These are phyloP conservation scores for Syncephalastrum sp. DNA, from an alignment of 371 early-diverging fungal genomes.

Conservation along the genomic window DNA sequence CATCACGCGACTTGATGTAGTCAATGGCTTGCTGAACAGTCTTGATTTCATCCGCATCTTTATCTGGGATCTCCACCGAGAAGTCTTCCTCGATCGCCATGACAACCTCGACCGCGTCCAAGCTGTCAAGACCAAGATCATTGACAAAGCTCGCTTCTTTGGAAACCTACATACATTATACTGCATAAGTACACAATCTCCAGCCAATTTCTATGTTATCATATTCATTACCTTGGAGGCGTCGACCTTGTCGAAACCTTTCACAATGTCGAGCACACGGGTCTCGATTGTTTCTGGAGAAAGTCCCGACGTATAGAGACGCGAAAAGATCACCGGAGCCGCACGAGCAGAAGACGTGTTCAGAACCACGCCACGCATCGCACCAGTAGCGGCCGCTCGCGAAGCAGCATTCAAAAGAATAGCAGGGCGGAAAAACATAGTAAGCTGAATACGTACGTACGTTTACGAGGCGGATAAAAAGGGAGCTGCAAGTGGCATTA, in stretches of 20 bases:
- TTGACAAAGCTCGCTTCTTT: constrained; percentile 81
- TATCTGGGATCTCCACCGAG: constrained; percentile 94
- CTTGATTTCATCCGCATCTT: constrained; percentile 93
- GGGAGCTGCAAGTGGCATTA: too few species aligned
- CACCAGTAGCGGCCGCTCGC: constrained; percentile 29
- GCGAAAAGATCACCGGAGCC: constrained; percentile 28
- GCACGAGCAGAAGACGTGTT: constrained; percentile 25
- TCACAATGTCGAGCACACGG: constrained; percentile 81
- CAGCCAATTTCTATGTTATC: too few species aligned
- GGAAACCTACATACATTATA: constrained; percentile 59
- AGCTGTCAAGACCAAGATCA: constrained; percentile 92
- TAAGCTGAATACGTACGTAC: too few species aligned
- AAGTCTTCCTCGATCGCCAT: constrained; percentile 99
- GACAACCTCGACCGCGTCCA: constrained; percentile 96
- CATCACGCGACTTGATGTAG: constrained; percentile 70
- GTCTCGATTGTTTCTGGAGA: constrained; percentile 65
- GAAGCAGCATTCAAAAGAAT: constrained; percentile 49
- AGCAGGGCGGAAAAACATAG: constrained; percentile 31
- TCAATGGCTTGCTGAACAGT: constrained; percentile 86
- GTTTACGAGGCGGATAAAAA: too few species aligned
- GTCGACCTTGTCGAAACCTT: constrained; percentile 93
- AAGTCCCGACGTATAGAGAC: constrained; percentile 63
- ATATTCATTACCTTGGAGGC: constrained; percentile 67
- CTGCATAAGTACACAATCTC: too few species aligned
- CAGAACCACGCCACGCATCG: neutral